These are phyloP conservation scores for Gossypium mustelinum DNA, from an alignment of 345 rosid genomes.

Conservation along the genomic window DNA sequence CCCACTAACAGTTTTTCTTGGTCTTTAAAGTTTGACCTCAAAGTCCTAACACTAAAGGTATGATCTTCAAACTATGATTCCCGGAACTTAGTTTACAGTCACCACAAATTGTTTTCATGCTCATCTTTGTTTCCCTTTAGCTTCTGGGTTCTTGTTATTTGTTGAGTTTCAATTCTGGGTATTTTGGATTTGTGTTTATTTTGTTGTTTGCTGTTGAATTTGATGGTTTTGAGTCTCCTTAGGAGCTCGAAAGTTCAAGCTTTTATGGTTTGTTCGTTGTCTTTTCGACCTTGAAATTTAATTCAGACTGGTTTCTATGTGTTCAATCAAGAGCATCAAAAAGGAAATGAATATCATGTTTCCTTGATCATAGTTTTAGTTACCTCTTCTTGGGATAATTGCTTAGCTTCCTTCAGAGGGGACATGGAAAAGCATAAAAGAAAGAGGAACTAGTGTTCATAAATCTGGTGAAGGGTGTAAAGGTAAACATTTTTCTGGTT, in stretches of 20 bases:
- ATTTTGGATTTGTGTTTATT: background rate
- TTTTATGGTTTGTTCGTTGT: background rate
- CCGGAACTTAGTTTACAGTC: background rate
- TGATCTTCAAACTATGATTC: background rate
- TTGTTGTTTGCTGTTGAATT: background rate
- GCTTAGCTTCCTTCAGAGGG: background rate
- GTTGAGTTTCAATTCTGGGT: slow-evolving; percentile 3
- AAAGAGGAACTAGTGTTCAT: background rate
- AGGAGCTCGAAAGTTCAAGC: background rate
- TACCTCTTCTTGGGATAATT: background rate
- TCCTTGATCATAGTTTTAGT: background rate
- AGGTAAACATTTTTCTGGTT: background rate
- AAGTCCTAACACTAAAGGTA: background rate
- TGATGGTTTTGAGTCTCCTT: background rate
- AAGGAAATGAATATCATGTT: background rate
- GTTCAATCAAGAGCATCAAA: slow-evolving; percentile 3
- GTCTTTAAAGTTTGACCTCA: background rate
- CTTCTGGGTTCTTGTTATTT: slow-evolving; percentile 7
- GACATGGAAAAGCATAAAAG: background rate
- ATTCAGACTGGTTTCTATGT: background rate
- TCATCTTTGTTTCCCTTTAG: background rate
- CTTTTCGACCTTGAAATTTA: background rate
- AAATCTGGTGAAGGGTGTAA: background rate
- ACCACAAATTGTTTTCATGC: background rate
- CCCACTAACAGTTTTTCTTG: background rate